These are phyloP conservation scores for Trypanosoma avium DNA, from an alignment of 208 protist genomes.

Conservation along the genomic window DNA sequence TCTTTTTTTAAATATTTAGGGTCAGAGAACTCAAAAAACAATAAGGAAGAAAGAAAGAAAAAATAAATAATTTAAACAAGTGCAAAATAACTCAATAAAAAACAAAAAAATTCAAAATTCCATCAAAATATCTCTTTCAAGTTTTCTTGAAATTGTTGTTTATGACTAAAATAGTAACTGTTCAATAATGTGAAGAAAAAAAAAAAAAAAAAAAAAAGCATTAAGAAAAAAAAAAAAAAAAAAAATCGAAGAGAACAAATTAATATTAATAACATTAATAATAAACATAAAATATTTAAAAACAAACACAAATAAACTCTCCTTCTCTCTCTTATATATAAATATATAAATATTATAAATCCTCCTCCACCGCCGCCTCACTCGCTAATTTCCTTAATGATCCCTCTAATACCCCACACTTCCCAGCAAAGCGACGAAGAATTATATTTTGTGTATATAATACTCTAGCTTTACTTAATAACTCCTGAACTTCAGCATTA, in stretches of 20 bases:
- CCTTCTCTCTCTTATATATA: neutral
- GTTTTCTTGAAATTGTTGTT: no score
- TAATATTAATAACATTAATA: no score
- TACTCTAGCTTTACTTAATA: constrained; percentile 36
- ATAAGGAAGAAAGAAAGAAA: neutral
- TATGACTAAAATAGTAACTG: no score
- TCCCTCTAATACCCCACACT: constrained; percentile 36
- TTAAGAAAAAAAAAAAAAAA: no score
- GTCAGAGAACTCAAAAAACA: neutral
- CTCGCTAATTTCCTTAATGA: constrained; percentile 40
- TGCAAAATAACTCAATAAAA: neutral
- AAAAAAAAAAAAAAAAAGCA: constrained; percentile 7
- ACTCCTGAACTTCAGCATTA: constrained; percentile 35
- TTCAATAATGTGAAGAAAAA: no score
- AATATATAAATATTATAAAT: neutral
- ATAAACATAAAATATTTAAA: neutral
- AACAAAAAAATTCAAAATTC: no score
- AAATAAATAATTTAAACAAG: neutral
- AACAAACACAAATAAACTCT: neutral
- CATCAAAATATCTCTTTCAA: no score
- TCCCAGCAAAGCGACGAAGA: constrained; percentile 41
- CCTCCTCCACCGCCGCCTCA: constrained; percentile 15
- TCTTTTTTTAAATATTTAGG: no score
- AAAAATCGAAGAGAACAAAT: no score
- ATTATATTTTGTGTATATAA: constrained; percentile 68